Evolutionary conservation across 2,329 filamentous ascomycete species (phyloP), one percentile per base, ranked within the genome.

Genomic region (Fusarium sp.): DNA sequence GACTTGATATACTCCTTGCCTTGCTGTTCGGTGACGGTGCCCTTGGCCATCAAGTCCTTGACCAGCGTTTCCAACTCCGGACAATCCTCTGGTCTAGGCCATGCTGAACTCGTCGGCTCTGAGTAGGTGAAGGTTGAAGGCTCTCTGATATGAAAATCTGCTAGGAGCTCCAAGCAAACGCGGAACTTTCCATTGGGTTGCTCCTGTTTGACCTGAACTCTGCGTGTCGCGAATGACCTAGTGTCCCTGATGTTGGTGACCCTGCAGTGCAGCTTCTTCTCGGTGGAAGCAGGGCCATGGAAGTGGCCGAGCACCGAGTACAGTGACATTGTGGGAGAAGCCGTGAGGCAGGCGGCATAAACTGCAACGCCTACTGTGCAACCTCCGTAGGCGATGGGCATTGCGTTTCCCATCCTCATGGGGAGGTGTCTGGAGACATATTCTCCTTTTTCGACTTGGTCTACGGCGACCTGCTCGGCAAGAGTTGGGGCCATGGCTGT

Each of bases 261-360:
- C 5, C 66, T 76, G 51, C 78, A 80, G 36, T 71, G 69, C 2
- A 86, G 63, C 17, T 78, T 79, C 20, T 78, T 75, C 26, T 82
- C 79, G 1, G 76, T 82, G 18, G 78, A 74, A 4, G 83, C 80
- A 3, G 85, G 84, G 3, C 84, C 82, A 1, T 84, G 79, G 49
- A 81, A 87, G 58, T 84, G 78, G 1, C 85, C 85, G 0, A 82
- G 67, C 0, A 83, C 69, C 1, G 83, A 84, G 69, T 86, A 86
- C 6, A 86, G 74, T 4, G 79, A 75, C 70, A 83, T 81, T 3
- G 66, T 71, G 0, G 70, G 13, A 0, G 79, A 75, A 0, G 83
- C 79, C 1, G 81, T 81, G 4, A 76, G 72, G 44, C 68, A 79
- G 1, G 84, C 84, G 1, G 82, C 80, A 65, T 80, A 79, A 11